These are phyloP conservation scores for Capronia coronata DNA, from an alignment of 2,329 filamentous ascomycete species.

Conservation along the genomic window DNA sequence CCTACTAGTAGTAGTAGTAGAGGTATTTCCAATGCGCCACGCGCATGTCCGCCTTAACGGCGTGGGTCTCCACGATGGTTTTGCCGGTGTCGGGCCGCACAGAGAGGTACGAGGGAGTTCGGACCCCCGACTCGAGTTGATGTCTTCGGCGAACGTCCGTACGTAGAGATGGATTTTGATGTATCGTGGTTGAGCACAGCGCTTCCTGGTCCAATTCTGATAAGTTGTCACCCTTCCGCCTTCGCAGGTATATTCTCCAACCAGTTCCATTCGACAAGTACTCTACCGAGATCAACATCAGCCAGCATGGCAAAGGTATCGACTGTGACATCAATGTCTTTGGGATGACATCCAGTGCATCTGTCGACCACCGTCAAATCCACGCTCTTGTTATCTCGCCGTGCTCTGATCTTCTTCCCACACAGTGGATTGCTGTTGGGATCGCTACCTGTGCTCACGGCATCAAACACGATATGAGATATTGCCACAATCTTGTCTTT, in stretches of 20 bases:
- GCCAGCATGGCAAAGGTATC: conserved; percentile 46
- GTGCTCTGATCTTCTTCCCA: conserved; percentile 58
- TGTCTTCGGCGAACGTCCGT: no score
- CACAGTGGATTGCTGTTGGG: conserved; percentile 64
- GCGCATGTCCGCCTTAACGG: conserved; percentile 10
- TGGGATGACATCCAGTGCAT: conserved; percentile 48
- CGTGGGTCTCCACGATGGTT: conserved; percentile 11
- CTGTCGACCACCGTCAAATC: conserved; percentile 64
- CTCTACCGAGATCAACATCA: conserved; percentile 42
- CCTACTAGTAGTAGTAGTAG: background rate
- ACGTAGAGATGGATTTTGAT: no score
- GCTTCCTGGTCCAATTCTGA: background rate
- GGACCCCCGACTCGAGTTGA: no score
- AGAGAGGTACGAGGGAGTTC: no score
- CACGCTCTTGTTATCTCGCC: conserved; percentile 47
- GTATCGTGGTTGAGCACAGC: no score
- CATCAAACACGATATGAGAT: conserved; percentile 61
- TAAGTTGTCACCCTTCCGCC: conserved; percentile 10
- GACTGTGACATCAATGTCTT: conserved; percentile 47
- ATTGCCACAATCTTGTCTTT: conserved; percentile 60
- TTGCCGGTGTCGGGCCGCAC: no score
- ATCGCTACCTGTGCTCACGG: conserved; percentile 45
- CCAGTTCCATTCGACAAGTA: conserved; percentile 48
- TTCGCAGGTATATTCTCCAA: conserved; percentile 35
- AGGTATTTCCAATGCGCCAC: background rate